These are phyloP conservation scores for Cladophialophora carrionii DNA, from an alignment of 2,329 filamentous ascomycete genomes.

Conservation along the genomic window DNA sequence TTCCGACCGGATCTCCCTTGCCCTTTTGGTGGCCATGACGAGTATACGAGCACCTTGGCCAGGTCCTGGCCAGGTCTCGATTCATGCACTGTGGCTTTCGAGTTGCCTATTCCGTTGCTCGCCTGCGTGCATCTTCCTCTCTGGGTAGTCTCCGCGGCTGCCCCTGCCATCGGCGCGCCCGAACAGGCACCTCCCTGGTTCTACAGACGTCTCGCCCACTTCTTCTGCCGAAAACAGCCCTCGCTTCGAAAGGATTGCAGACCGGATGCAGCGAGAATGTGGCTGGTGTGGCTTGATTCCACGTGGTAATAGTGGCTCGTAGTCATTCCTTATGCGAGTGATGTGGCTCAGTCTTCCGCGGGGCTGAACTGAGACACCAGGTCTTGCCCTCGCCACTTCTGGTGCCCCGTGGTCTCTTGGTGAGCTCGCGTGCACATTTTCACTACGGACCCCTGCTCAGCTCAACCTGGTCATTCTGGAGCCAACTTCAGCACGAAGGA, in stretches of 20 bases:
- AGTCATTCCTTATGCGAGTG: constrained; percentile 25
- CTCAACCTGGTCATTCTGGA: constrained; percentile 7
- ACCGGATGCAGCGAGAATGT: constrained; percentile 11
- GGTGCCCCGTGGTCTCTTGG: constrained; percentile 7
- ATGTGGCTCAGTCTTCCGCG: constrained; percentile 22
- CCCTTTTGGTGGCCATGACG: constrained; percentile 9
- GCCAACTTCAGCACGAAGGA: background rate
- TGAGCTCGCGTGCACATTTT: constrained; percentile 7
- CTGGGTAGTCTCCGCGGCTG: constrained; percentile 18
- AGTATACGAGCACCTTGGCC: constrained; percentile 4
- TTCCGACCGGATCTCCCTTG: background rate
- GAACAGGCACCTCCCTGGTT: constrained; percentile 17
- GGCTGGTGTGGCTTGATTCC: constrained; percentile 26
- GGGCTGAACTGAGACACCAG: constrained; percentile 10
- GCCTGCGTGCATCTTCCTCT: constrained; percentile 24
- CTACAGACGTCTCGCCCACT: constrained; percentile 11
- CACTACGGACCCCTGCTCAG: constrained; percentile 10
- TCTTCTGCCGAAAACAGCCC: constrained; percentile 17
- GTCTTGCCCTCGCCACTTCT: constrained; percentile 13
- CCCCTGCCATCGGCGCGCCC: constrained; percentile 22
- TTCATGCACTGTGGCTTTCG: constrained; percentile 18
- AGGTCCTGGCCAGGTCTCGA: constrained; percentile 13
- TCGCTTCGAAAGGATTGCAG: constrained; percentile 18
- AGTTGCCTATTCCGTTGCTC: constrained; percentile 16
- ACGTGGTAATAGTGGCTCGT: constrained; percentile 25